Evolutionary conservation across 352 stramenopile species (phyloP), one percentile per base, ranked within the genome.

Genomic region (Pythium grandisporangium): DNA sequence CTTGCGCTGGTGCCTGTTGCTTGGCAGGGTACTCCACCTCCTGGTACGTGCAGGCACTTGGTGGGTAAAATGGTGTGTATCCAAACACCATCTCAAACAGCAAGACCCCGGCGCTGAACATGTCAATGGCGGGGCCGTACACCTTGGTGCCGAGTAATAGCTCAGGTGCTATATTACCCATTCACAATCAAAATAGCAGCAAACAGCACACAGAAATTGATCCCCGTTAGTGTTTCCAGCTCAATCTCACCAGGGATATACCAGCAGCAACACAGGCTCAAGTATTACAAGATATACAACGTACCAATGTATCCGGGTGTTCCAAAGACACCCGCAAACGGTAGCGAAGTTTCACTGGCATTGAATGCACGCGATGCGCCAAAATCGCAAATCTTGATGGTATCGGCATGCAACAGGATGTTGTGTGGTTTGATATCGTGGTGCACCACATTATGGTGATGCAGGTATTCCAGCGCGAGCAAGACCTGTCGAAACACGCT

Each of bases 361-460:
- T 66, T 70, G 42, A 90, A 80, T 13, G 82, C 76, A 20, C 76
- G 63, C 7, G 80, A 84, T n/a, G 75, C 74, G 16, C 80, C 80
- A 61, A 93, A 93, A 48, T 93, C 80, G 30, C 77, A 87, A 22
- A 93, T 42, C 43, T 93, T 93, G 21, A 90, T 58, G 17, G 30
- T 45, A 29, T 61, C 54, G 17, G 72, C 54, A 30, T 83, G 63
- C 21, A 93, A 45, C 27, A 93, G 43, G 12, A 93, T 54, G 46
- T 93, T 93, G 45, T 82, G 60, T 4, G 84, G 84, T 51, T 96
- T 96, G 42, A 96, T 84, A 53, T 96, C 87, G 37, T 90, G 80
- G 54, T 96, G 87, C 12, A 96, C 65, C 40, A 96, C 90, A 56
- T 83, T 65, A 53, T 82, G 66, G 19, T 30, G 25, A 46, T 87